Conservation (phyloP, 2,329 filamentous ascomycete genomes). For the Neonectria hederae region DNA sequence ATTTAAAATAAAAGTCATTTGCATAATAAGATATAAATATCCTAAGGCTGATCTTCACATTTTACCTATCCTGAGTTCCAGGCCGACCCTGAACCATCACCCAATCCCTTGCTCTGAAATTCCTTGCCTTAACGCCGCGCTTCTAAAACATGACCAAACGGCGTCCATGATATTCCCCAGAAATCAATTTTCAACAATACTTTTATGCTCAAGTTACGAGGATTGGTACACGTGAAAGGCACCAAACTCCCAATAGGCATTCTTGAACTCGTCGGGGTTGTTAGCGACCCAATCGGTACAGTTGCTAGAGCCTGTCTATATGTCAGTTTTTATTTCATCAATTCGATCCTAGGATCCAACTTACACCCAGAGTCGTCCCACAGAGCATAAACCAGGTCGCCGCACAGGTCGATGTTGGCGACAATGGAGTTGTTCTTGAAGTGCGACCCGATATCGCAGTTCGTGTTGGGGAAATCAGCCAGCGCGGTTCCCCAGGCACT, state of each 20-base stretch:
- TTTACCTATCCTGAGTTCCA: not conserved
- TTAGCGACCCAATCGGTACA: conserved; percentile 68
- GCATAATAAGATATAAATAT: not conserved
- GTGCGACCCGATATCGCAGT: conserved; percentile 67
- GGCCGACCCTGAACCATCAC: not conserved
- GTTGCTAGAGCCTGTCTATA: conserved; percentile 57
- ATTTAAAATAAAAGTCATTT: not conserved
- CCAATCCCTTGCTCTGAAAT: not conserved
- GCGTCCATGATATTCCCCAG: not conserved
- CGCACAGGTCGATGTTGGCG: conserved; percentile 73
- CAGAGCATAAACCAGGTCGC: conserved; percentile 59
- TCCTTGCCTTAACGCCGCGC: conserved; percentile 35
- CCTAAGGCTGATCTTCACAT: not conserved
- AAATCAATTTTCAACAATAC: not conserved
- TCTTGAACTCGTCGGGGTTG: conserved; percentile 63
- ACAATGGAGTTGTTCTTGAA: conserved; percentile 74
- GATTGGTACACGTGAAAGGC: conserved; percentile 65
- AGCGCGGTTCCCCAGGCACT: conserved; percentile 68
- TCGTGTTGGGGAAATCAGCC: conserved; percentile 72
- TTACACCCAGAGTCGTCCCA: conserved; percentile 59
- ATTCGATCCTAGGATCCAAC: conserved; percentile 7
- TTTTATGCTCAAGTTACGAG: conserved; percentile 24
- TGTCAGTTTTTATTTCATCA: conserved; percentile 9
- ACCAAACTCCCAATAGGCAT: conserved; percentile 73
- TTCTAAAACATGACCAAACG: conserved; percentile 20